Base-by-base conservation (phyloP, 148 eudicot genomes). In the Chenopodium album region DNA sequence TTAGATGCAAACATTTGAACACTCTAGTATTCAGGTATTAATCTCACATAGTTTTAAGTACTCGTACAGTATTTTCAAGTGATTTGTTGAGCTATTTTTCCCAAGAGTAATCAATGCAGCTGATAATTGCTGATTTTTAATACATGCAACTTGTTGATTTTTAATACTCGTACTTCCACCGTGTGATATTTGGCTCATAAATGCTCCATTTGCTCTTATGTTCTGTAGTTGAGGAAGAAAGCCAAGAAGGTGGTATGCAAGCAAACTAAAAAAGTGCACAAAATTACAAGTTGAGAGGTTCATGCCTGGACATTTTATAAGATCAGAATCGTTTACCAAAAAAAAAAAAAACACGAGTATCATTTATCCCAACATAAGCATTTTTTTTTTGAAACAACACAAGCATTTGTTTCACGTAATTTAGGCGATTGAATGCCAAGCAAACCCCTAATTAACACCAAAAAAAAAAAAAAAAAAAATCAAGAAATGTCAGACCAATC, bases 171-270 rank as follows among this genome's bases (percentile, higher is more conserved):
- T 28, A 0, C 16, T 34, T 46, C 28, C 56, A 31, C 32, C 32
- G 2, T 31, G 32, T 31, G 32, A 31, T 31, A 31, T 31, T 31
- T 31, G 32, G 17, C 84, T 76, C 66, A 73, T 74, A 7, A 47
- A 23, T 82, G 26, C 64, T 73, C 66, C 0, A 31, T 79, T 79
- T 31, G 32, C 32, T 31, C 32, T 31, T 31, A 31, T 19, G 23
- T 22, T 63, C 60, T 47, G 50, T 10, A 47, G 97, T 78, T 77
- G 91, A 91, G 79, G 92, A 92, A 84, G 93, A 92, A 83, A 88
- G 78, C 75, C 85, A 89, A 52, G 94, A 89, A 84, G 88, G 89
- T 85, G 86, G 87, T 52, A 90, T 90, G 62, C 94, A 94, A 62
- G 76, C 94, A 32, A 91, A 92, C 84, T 94, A 86, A 92, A 86